Evolutionary conservation across 108 stramenopile species (phyloP).

Genomic region (Nannochloropsis oceanica): DNA sequence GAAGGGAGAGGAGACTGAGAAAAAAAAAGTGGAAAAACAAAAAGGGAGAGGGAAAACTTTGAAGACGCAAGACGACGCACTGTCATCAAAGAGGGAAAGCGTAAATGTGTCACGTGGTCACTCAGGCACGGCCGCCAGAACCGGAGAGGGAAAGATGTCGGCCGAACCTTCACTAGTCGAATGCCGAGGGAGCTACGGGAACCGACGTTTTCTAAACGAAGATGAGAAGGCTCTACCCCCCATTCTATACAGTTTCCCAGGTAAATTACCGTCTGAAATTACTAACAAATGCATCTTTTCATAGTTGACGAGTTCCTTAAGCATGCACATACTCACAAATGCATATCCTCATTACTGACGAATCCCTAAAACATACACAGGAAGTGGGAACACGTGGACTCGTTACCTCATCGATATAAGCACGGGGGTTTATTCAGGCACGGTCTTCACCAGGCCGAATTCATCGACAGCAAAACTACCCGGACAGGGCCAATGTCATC

Average conservation of each 20-base stretch:
- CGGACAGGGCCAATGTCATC: not conserved
- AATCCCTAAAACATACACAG: not conserved
- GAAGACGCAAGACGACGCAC: not conserved
- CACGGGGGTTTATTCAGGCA: not conserved
- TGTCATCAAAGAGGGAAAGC: not conserved
- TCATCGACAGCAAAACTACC: not conserved
- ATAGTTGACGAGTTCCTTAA: not conserved
- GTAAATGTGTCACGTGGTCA: not conserved
- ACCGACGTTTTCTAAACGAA: not conserved
- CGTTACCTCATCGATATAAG: not conserved
- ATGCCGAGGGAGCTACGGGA: not conserved
- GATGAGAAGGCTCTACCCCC: not conserved
- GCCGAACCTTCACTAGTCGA: not conserved
- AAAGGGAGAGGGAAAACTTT: not conserved
- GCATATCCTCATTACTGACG: not conserved
- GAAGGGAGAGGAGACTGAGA: not conserved
- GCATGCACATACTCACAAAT: not conserved
- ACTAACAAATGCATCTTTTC: not conserved
- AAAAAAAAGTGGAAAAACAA: not conserved
- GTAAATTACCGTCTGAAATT: not conserved
- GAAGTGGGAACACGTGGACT: not conserved
- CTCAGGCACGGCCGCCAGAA: not conserved
- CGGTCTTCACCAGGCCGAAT: not conserved
- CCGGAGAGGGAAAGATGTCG: not conserved
- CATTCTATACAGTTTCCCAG: not conserved